Evolutionary conservation across 805 yeast genomes (phyloP), one percentile per base, ranked within the genome.

Genomic region (Kodamaea hsintzibuensis): DNA sequence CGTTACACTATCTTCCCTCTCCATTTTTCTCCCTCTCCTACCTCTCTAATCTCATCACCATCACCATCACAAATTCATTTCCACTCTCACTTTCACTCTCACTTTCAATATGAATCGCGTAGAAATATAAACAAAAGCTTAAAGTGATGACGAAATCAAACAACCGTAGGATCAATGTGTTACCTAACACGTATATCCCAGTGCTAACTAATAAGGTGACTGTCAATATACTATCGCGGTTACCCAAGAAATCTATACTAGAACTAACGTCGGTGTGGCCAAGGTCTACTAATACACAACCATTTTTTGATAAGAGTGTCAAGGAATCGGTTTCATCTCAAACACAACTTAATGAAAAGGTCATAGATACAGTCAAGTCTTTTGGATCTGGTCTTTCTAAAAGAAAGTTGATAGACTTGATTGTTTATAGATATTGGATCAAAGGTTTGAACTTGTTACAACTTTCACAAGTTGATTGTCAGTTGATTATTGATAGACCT

Each of bases 381-480:
- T 42, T 40, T 19, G 59, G 42, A 51, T 59, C 50, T 47, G 42
- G 45, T 13, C 55, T 65, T 44, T 64, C 67, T 8, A 75, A 74
- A 54, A 55, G 67, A 37, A 60, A 64, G 39, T 55, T 74, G 7
- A 69, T 83, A 4, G 83, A 83, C 54, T 63, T 67, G 37, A 70
- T 83, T n/a, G 55, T 82, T 7, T 73, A 66, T 40, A 78, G 80
- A 12, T 79, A 72, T 58, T 86, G 89, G 80, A 69, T 78, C 1
- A 60, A 67, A 5, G 91, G 91, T 0, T 64, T 86, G 43, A 86
- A 85, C 58, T 68, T 85, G 1, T 72, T 84, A 14, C 96, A 89
- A 63, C 63, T 84, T 42, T 85, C 95, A 0, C 91, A 87, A 55
- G 69, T 88, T 4, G 95, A 89, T 59, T 81, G 86, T 51, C 88